These are phyloP conservation scores for Erysimum pusillum DNA, from an alignment of 441 rosid genomes.

Conservation along the genomic window DNA sequence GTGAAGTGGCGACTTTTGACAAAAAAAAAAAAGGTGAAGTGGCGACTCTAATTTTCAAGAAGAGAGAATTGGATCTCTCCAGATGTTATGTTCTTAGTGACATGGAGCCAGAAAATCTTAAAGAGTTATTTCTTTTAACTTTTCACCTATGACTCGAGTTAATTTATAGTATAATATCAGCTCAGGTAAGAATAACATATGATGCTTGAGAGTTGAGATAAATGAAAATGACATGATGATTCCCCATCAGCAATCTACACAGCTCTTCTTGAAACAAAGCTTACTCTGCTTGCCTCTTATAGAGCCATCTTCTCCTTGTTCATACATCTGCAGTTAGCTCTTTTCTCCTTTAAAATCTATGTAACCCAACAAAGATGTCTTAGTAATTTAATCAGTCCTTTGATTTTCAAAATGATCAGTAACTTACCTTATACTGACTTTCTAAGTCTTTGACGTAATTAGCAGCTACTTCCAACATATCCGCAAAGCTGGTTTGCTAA, in stretches of 20 bases:
- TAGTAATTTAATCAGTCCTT: not conserved
- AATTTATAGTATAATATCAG: too few species aligned
- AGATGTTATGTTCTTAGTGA: too few species aligned
- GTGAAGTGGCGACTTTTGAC: not conserved
- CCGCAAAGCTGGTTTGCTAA: slow-evolving; percentile 91
- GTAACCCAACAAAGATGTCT: not conserved
- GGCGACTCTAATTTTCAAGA: not conserved
- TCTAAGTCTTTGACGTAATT: slow-evolving; percentile 91
- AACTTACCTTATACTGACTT: slow-evolving; percentile 64
- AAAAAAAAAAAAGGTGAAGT: not conserved
- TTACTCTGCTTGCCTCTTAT: too few species aligned
- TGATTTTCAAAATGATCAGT: slow-evolving; percentile 3
- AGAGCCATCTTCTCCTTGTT: slow-evolving; percentile 38
- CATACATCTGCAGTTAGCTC: slow-evolving; percentile 49
- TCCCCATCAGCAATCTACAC: too few species aligned
- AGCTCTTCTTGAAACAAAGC: too few species aligned
- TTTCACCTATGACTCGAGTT: too few species aligned
- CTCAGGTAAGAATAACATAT: too few species aligned
- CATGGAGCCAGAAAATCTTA: too few species aligned
- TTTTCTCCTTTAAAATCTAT: slow-evolving; percentile 42
- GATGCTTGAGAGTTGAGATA: too few species aligned
- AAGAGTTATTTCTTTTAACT: too few species aligned
- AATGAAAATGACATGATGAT: too few species aligned
- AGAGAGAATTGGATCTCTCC: not conserved
- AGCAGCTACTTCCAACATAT: slow-evolving; percentile 89